Conservation (phyloP, 23 red algal genomes). For the Chondrus crispus region DNA sequence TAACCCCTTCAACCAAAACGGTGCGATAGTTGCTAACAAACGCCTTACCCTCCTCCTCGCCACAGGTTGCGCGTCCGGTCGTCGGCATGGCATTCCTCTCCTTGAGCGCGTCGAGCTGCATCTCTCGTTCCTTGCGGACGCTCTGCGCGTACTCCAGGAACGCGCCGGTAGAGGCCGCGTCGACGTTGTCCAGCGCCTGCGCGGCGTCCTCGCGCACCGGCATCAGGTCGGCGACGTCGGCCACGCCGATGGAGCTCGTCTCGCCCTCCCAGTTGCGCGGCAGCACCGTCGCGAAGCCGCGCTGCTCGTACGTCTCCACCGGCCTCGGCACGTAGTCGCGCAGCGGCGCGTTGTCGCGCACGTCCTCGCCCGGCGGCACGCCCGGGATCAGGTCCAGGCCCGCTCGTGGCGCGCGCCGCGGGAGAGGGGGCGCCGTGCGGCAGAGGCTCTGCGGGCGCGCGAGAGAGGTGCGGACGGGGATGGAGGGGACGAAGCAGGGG, state of each 20-base stretch:
- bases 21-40: conserved; percentile 73
- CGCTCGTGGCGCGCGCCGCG: too few relatives aligned
- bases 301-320: conserved; percentile 60
- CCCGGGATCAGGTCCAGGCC: conserved; percentile 39
- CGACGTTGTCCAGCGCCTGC: conserved; percentile 16
- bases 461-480: not conserved
- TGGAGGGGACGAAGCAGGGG: not conserved
- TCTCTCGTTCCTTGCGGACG: conserved; percentile 57
- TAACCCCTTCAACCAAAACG: conserved; percentile 52
- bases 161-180: conserved; percentile 26
- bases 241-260: conserved; percentile 16
- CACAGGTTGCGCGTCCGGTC: conserved; percentile 69
- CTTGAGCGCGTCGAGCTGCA: conserved; percentile 12
- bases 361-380: conserved; percentile 68
- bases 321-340: conserved; percentile 55
- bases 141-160: conserved; percentile 53
- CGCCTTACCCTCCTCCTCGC: conserved; percentile 68
- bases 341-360: conserved; percentile 54
- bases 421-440: too few relatives aligned
- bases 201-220: conserved; percentile 4
- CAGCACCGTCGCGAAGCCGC: conserved; percentile 61
- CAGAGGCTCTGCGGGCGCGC: too few relatives aligned
- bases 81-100: not conserved
- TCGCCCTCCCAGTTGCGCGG: conserved; percentile 71
- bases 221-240: conserved; percentile 24